A percentile compares a stretch with the other conserved stretches of the same genome.
Conservation (phyloP, 2,329 filamentous ascomycete species). For the Trichophyton schoenleinii region DNA sequence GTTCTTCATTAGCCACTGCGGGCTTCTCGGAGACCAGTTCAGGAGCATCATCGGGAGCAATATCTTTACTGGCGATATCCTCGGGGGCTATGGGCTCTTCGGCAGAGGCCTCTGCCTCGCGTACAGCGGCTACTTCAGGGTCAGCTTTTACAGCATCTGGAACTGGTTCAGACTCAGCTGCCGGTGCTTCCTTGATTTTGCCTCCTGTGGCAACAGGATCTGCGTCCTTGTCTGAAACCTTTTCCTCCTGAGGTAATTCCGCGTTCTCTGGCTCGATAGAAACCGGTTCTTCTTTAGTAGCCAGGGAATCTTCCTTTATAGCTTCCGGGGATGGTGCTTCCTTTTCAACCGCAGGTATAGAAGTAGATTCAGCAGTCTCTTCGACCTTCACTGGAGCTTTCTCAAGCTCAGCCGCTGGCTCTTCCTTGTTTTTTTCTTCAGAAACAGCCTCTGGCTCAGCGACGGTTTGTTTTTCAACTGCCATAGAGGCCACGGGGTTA, state of each 20-base stretch:
- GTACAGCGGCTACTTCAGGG: background rate
- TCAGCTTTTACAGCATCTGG: background rate
- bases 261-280: background rate
- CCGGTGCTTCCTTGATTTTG: background rate
- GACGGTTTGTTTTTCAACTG: background rate
- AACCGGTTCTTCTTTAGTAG: background rate
- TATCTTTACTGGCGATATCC: background rate
- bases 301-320: background rate
- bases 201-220: background rate
- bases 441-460: background rate
- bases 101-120: background rate
- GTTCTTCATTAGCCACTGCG: background rate
- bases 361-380: background rate
- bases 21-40: background rate
- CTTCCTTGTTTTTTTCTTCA: background rate
- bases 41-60: background rate
- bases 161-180: background rate
- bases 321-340: background rate
- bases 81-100: background rate
- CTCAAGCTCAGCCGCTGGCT: background rate
- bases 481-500: too few relatives aligned
- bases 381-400: background rate
- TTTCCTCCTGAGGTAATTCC: background rate
- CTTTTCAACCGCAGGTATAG: background rate
- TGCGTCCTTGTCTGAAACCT: background rate